A percentile compares a stretch with the other conserved stretches of the same genome.
phyloP scores from a whole-genome alignment of 305 asterid genomes.

The Plantago rigida region DNA sequence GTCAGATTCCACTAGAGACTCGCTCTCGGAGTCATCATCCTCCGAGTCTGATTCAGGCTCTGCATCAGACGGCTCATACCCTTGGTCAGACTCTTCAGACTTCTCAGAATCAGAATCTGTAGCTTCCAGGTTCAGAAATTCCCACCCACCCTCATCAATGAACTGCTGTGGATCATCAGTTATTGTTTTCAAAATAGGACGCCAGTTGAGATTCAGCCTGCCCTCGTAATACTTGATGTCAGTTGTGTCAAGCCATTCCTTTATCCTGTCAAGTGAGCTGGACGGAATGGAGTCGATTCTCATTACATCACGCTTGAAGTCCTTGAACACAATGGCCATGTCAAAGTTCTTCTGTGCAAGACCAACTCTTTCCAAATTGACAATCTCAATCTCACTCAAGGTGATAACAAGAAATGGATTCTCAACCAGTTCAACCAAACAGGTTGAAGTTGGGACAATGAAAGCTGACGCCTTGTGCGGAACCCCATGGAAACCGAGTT shows the following conservation, averaged over 20 bases:
- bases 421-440: slow-evolving; percentile 72
- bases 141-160: slow-evolving; percentile 79
- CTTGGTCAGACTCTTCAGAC: slow-evolving; percentile 56
- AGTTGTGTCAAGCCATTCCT: slow-evolving; percentile 77
- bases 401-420: slow-evolving; percentile 66
- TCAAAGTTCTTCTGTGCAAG: slow-evolving; percentile 82
- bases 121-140: slow-evolving; percentile 67
- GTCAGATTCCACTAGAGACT: slow-evolving; percentile 69
- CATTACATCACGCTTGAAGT: slow-evolving; percentile 64
- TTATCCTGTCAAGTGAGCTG: slow-evolving; percentile 56
- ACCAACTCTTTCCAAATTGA: slow-evolving; percentile 76
- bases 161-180: slow-evolving; percentile 64
- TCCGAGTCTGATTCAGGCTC: slow-evolving; percentile 65
- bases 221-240: slow-evolving; percentile 78
- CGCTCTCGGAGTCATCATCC: slow-evolving; percentile 58
- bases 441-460: slow-evolving; percentile 65
- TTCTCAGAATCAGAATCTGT: slow-evolving; percentile 57
- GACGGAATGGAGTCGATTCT: slow-evolving; percentile 73
- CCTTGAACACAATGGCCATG: slow-evolving; percentile 75
- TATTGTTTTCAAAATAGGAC: slow-evolving; percentile 56
- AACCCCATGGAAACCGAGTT: slow-evolving; percentile 76
- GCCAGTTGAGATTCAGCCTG: slow-evolving; percentile 72
- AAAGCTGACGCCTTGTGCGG: slow-evolving; percentile 62
- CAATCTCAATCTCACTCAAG: slow-evolving; percentile 67
- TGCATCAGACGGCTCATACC: slow-evolving; percentile 61